Evolutionary conservation across 2,329 filamentous ascomycete species (phyloP).

Genomic region (Colletotrichum australisinense): DNA sequence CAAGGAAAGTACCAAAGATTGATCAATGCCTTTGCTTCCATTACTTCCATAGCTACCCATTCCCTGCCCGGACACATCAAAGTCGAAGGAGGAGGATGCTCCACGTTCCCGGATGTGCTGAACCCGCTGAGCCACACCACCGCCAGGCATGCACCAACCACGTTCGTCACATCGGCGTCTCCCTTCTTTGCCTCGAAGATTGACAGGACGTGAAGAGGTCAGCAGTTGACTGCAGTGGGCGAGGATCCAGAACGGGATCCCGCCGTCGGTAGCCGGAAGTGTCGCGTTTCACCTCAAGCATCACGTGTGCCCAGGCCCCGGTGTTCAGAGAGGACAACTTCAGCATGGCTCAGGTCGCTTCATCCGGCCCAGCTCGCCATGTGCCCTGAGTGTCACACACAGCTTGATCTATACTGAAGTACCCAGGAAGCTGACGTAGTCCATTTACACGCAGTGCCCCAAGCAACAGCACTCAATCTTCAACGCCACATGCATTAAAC

Average conservation of each 20-base stretch:
- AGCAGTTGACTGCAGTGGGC: neutral
- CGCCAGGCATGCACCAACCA: constrained; percentile 28
- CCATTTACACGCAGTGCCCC: neutral
- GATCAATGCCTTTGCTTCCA: constrained; percentile 15
- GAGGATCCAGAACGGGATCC: neutral
- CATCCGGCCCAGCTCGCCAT: neutral
- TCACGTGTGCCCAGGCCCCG: constrained; percentile 24
- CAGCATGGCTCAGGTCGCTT: neutral
- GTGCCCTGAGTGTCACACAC: neutral
- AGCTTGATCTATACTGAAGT: neutral
- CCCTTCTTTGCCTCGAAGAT: neutral
- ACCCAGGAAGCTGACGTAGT: neutral
- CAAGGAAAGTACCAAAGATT: neutral
- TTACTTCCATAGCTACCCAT: neutral
- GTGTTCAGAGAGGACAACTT: neutral
- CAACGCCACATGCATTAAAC: neutral
- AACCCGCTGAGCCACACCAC: constrained; percentile 32
- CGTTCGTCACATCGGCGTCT: constrained; percentile 9
- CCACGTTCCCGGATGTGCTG: constrained; percentile 28
- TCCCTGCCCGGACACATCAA: constrained; percentile 10
- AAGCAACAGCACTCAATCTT: neutral
- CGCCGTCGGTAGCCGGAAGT: constrained; percentile 22
- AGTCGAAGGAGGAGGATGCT: constrained; percentile 8
- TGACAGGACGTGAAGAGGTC: neutral
- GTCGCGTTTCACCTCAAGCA: constrained; percentile 27